Conservation (phyloP, 805 yeast species). For the Candida boidinii region DNA sequence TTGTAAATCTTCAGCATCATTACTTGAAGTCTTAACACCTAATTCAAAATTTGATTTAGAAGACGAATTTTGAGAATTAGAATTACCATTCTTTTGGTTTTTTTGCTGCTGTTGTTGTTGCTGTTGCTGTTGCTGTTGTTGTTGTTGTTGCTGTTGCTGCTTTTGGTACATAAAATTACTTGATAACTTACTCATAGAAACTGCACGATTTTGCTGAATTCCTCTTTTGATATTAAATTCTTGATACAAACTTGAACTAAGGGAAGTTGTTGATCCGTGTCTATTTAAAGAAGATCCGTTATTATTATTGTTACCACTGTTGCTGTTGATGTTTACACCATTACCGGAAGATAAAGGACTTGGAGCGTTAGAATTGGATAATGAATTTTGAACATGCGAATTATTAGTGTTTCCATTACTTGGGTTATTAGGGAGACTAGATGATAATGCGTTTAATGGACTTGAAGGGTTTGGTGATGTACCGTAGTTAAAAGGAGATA, state of each 20-base stretch:
- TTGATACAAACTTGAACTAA: slow-evolving; percentile 17
- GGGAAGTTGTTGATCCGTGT: slow-evolving; percentile 16
- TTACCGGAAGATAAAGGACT: slow-evolving; percentile 1
- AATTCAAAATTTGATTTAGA: slow-evolving; percentile 5
- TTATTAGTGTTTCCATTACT: neutral
- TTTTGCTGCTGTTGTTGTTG: neutral
- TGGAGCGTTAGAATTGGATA: neutral
- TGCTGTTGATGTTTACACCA: slow-evolving; percentile 2
- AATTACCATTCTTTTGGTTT: slow-evolving; percentile 1
- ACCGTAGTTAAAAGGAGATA: neutral
- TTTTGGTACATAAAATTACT: neutral
- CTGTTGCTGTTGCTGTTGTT: neutral
- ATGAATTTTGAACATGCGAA: too few species aligned
- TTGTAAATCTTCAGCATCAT: neutral
- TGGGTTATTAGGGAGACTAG: neutral
- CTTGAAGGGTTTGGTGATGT: neutral
- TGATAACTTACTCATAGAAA: neutral
- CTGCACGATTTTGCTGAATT: slow-evolving; percentile 1
- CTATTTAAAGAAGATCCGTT: slow-evolving; percentile 13
- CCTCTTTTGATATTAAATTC: slow-evolving; percentile 21
- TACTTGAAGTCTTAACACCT: neutral
- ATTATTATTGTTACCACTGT: neutral
- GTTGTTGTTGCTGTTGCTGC: neutral
- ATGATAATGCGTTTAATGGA: neutral
- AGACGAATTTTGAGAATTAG: slow-evolving; percentile 8